Conservation (phyloP, 2,329 filamentous ascomycete genomes). For the Stylonectria norvegica region DNA sequence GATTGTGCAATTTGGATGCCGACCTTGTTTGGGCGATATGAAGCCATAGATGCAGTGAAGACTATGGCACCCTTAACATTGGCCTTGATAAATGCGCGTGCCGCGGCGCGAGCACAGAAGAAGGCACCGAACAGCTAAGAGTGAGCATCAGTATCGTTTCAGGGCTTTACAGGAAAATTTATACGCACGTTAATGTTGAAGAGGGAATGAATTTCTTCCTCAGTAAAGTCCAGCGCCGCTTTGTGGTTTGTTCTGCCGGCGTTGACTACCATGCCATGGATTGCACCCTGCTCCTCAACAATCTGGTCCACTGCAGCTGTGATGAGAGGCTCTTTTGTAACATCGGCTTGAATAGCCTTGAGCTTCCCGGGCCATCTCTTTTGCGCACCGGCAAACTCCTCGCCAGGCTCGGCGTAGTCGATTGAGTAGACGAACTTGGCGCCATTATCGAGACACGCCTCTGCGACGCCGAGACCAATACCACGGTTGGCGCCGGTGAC, state of each 20-base stretch:
- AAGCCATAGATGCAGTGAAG: conserved; percentile 1
- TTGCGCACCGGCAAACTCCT: conserved; percentile 10
- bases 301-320: conserved; percentile 43
- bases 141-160: too few relatives aligned
- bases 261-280: conserved; percentile 50
- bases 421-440: conserved; percentile 25
- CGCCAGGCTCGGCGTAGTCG: conserved; percentile 14
- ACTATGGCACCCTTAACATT: neutral
- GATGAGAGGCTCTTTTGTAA: conserved; percentile 45
- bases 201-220: conserved; percentile 25
- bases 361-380: conserved; percentile 36
- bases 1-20: neutral
- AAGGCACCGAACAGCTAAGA: conserved; percentile 1
- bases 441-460: conserved; percentile 41
- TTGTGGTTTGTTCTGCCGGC: conserved; percentile 50
- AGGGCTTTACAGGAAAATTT: too few relatives aligned
- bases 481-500: conserved; percentile 39
- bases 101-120: neutral
- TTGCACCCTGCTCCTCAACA: conserved; percentile 38
- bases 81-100: neutral
- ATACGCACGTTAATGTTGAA: conserved; percentile 17
- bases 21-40: conserved; percentile 1
- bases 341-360: conserved; percentile 41
- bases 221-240: conserved; percentile 42
- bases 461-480: conserved; percentile 42